These are phyloP conservation scores for Pseudopediastrum boryanum DNA, from an alignment of 139 green algal genomes.

Conservation along the genomic window DNA sequence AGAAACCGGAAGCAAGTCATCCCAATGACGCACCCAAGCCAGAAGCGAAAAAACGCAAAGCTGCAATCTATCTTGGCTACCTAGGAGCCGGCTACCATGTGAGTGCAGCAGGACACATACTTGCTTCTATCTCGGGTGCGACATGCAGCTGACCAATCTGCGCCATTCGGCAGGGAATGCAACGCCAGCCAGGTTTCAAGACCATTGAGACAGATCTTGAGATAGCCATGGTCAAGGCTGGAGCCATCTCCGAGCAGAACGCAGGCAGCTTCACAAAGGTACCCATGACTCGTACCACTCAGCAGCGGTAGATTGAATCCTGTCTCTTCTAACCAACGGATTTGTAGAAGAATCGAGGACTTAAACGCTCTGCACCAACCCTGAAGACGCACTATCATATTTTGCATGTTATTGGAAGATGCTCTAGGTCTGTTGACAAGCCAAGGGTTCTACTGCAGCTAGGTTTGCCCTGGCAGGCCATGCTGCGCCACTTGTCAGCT, in stretches of 20 bases:
- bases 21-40: conserved; percentile 6
- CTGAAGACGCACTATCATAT: too few relatives aligned
- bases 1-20: conserved; percentile 3
- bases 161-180: conserved; percentile 81
- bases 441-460: too few relatives aligned
- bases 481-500: too few relatives aligned
- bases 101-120: not conserved
- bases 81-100: conserved; percentile 77
- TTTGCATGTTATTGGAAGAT: too few relatives aligned
- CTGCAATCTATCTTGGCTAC: conserved; percentile 84
- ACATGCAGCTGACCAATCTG: too few relatives aligned
- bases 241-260: conserved; percentile 78
- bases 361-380: too few relatives aligned
- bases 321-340: too few relatives aligned
- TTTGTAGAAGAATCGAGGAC: too few relatives aligned
- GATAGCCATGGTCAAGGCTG: conserved; percentile 69
- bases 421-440: too few relatives aligned
- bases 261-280: conserved; percentile 76
- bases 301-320: too few relatives aligned
- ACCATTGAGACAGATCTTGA: conserved; percentile 91
- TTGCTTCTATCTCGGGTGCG: not conserved
- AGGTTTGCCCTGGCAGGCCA: too few relatives aligned
- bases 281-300: too few relatives aligned
- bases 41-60: conserved; percentile 53
- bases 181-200: conserved; percentile 79